phyloP scores from a whole-genome alignment of 176 grass and related monocot species.

The Musa schizocarpa region DNA sequence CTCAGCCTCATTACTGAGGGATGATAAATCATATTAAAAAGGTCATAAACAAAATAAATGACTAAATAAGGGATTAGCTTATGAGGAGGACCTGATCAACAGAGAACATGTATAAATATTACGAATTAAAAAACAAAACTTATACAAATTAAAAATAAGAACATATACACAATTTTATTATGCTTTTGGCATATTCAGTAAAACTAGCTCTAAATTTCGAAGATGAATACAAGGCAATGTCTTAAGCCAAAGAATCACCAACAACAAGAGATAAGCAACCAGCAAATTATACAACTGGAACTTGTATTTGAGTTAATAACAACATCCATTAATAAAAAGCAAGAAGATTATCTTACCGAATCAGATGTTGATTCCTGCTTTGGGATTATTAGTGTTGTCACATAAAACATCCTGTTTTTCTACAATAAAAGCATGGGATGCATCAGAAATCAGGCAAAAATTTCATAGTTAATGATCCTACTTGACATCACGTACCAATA shows the following conservation, averaged over 20 bases:
- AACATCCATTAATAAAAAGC: neutral
- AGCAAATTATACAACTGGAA: neutral
- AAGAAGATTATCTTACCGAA: constrained; percentile 53
- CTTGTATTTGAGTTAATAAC: neutral
- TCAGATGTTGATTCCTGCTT: constrained; percentile 96
- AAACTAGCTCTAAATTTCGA: neutral
- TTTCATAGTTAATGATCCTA: neutral
- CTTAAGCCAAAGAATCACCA: neutral
- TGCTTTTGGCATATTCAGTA: neutral
- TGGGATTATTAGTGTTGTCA: constrained; percentile 91
- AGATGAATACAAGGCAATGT: neutral
- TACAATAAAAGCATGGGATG: constrained; percentile 35
- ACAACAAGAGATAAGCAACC: neutral
- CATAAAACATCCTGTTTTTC: constrained; percentile 93
- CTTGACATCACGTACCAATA: constrained; percentile 49
- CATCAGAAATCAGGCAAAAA: constrained; percentile 30
- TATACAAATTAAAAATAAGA: neutral
- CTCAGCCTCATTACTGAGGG: neutral
- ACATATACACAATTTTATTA: neutral
- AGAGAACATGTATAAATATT: neutral
- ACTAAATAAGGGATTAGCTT: neutral
- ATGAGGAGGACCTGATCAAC: neutral
- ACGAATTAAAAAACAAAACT: neutral
- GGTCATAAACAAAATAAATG: neutral
- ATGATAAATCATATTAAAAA: neutral